These are phyloP conservation scores for Gymnopilus junonius DNA, from an alignment of 768 basidiomycete genomes.

Conservation along the genomic window DNA sequence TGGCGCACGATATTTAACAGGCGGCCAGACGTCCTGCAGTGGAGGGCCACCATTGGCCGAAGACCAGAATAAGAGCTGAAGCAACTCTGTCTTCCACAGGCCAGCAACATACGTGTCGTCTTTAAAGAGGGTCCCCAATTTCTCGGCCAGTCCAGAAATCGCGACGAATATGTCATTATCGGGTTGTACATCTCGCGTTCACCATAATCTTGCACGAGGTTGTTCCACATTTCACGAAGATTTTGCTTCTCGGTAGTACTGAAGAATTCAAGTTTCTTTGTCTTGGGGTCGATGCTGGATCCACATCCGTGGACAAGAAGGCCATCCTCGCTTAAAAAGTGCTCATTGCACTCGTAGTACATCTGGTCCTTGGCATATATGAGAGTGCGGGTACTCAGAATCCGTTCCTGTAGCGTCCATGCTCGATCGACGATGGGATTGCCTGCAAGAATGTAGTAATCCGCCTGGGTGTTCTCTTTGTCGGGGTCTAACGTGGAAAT, in stretches of 20 bases:
- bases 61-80: background rate
- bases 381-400: background rate
- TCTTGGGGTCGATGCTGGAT: background rate
- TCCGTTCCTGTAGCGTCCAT: background rate
- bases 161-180: background rate
- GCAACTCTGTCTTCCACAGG: background rate
- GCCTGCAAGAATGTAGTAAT: background rate
- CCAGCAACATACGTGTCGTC: background rate
- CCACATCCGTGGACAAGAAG: background rate
- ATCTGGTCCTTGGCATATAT: background rate
- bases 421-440: background rate
- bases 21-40: background rate
- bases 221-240: background rate
- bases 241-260: background rate
- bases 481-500: background rate
- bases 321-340: background rate
- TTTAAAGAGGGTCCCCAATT: background rate
- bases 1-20: background rate
- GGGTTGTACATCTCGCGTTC: background rate
- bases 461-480: background rate
- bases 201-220: too few relatives aligned
- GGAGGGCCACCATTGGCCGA: background rate
- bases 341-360: conserved; percentile 1
- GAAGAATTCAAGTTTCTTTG: background rate
- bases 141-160: background rate